Conservation (phyloP, 176 grass and related monocot genomes). For the Neostapfia colusana region DNA sequence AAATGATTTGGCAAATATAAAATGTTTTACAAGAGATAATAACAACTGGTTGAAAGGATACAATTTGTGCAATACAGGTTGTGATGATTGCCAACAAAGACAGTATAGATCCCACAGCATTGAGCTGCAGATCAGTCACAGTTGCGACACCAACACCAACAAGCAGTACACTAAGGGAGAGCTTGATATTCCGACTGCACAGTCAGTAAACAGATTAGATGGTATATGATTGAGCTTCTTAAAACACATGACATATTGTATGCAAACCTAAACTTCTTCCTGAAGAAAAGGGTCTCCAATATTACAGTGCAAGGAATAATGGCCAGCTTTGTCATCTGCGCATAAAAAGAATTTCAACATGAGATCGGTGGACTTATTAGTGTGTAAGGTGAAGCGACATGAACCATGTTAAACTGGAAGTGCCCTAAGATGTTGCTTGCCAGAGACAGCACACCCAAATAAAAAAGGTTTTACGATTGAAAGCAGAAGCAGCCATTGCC, state of each 20-base stretch:
- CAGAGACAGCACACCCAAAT: not conserved
- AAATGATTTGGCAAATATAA: slow-evolving; percentile 22
- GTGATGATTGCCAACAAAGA: slow-evolving; percentile 88
- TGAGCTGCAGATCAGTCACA: slow-evolving; percentile 97
- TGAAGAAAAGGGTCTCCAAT: slow-evolving; percentile 94
- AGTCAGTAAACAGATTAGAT: slow-evolving; percentile 28
- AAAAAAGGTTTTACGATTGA: not conserved
- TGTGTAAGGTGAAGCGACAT: not conserved
- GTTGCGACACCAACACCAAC: slow-evolving; percentile 96
- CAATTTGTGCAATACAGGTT: slow-evolving; percentile 96
- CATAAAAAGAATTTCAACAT: slow-evolving; percentile 45
- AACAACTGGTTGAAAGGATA: slow-evolving; percentile 72
- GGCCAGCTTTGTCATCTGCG: slow-evolving; percentile 98
- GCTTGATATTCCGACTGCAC: slow-evolving; percentile 81
- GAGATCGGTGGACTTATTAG: slow-evolving; percentile 30
- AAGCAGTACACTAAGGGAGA: slow-evolving; percentile 86
- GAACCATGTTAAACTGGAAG: slow-evolving; percentile 32
- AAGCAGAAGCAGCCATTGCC: slow-evolving; percentile 15
- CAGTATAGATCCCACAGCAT: slow-evolving; percentile 79
- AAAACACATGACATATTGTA: slow-evolving; percentile 21
- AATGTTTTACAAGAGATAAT: not conserved
- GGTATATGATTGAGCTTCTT: slow-evolving; percentile 4
- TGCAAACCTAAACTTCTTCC: slow-evolving; percentile 91
- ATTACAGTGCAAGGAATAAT: slow-evolving; percentile 98
- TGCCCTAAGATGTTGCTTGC: slow-evolving; percentile 14